phyloP scores from a whole-genome alignment of 1,284 basidiomycete genomes.

The Sphagnurus paluster region DNA sequence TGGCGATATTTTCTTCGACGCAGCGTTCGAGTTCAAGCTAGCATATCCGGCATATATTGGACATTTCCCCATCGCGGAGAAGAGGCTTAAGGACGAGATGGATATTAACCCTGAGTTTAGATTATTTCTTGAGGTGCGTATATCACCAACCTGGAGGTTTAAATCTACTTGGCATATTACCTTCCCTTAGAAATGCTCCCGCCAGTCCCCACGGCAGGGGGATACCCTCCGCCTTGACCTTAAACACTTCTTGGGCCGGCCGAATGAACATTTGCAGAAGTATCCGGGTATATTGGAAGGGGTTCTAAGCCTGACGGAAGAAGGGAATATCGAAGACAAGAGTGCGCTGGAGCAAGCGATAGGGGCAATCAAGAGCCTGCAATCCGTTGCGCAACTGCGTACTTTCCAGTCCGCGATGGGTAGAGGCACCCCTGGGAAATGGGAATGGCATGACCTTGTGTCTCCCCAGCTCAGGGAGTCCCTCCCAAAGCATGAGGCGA shows the following conservation, averaged over 20 bases:
- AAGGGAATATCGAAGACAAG: constrained; percentile 70
- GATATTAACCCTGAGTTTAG: constrained; percentile 83
- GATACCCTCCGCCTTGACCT: constrained; percentile 80
- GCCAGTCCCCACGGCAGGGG: constrained; percentile 47
- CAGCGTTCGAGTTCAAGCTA: constrained; percentile 85
- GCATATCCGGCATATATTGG: constrained; percentile 89
- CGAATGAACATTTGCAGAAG: constrained; percentile 86
- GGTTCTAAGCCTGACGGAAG: constrained; percentile 77
- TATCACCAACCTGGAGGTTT: not conserved
- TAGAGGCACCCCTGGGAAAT: constrained; percentile 69
- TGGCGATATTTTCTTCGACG: constrained; percentile 91
- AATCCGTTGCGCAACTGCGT: constrained; percentile 74
- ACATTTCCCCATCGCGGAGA: constrained; percentile 84
- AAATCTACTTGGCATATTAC: not conserved
- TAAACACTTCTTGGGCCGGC: constrained; percentile 84
- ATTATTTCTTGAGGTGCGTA: constrained; percentile 78
- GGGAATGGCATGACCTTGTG: constrained; percentile 90
- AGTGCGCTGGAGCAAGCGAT: constrained; percentile 79
- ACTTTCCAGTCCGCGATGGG: constrained; percentile 89
- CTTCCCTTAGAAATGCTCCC: constrained; percentile 45
- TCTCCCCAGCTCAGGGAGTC: constrained; percentile 60
- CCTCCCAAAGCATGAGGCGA: constrained; percentile 77
- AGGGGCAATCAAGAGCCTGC: constrained; percentile 75
- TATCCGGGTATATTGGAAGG: constrained; percentile 88
- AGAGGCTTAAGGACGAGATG: constrained; percentile 81